These are phyloP conservation scores for Barnettozyma pratensis DNA, from an alignment of 805 yeast genomes.

Conservation along the genomic window DNA sequence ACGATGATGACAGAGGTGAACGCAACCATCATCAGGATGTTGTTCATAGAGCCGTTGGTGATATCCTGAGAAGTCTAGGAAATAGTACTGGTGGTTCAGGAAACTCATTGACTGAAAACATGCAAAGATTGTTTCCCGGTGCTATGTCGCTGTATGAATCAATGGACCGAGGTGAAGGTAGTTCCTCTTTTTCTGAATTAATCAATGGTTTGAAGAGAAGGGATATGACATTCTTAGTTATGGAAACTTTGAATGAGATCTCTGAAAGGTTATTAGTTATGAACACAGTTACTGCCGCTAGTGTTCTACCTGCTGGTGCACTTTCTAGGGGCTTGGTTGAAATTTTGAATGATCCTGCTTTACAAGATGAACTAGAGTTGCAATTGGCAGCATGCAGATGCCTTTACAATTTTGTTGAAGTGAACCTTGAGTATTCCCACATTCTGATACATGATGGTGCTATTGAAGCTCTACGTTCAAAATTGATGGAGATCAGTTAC, in stretches of 20 bases:
- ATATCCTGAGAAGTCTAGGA: slow-evolving; percentile 8
- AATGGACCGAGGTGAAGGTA: slow-evolving; percentile 7
- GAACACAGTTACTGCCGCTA: slow-evolving; percentile 56
- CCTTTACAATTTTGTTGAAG: slow-evolving; percentile 73
- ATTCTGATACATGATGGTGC: slow-evolving; percentile 62
- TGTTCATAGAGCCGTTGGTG: slow-evolving; percentile 5
- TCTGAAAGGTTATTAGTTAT: slow-evolving; percentile 64
- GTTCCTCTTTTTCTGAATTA: slow-evolving; percentile 22
- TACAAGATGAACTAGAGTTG: slow-evolving; percentile 67
- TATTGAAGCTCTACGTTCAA: slow-evolving; percentile 58
- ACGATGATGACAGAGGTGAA: slow-evolving; percentile 17
- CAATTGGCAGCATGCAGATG: slow-evolving; percentile 82
- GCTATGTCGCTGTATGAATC: slow-evolving; percentile 30
- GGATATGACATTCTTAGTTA: slow-evolving; percentile 54
- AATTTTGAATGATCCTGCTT: slow-evolving; percentile 51
- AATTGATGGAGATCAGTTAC: slow-evolving; percentile 67
- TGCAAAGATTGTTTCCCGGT: slow-evolving; percentile 35
- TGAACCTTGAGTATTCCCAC: slow-evolving; percentile 57
- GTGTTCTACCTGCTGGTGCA: slow-evolving; percentile 55
- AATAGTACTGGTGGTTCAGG: slow-evolving; percentile 17
- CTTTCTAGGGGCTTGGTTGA: slow-evolving; percentile 50
- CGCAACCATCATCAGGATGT: slow-evolving; percentile 19
- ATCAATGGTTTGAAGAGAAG: slow-evolving; percentile 14
- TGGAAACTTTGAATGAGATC: slow-evolving; percentile 62
- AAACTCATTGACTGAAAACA: slow-evolving; percentile 19